Conservation (phyloP, 768 basidiomycete species). For the Mycena filopes region DNA sequence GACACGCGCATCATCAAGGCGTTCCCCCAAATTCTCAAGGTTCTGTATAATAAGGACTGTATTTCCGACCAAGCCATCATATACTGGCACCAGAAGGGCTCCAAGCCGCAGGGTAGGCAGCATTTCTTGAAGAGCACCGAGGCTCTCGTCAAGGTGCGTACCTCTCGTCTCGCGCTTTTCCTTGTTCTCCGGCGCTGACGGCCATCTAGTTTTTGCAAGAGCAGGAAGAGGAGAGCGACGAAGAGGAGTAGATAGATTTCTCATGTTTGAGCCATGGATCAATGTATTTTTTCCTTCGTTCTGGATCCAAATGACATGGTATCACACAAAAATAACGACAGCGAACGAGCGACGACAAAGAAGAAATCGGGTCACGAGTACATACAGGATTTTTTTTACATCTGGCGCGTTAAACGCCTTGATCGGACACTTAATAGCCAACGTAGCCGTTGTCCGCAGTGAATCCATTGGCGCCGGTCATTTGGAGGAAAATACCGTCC, state of each 20-base stretch:
- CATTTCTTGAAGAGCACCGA: constrained; percentile 93
- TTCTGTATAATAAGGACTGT: constrained; percentile 96
- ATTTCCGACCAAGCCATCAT: constrained; percentile 96
- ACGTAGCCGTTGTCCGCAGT: too few species aligned
- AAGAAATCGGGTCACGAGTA: neutral
- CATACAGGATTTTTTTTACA: neutral
- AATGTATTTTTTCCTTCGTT: constrained; percentile 29
- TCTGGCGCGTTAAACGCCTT: neutral
- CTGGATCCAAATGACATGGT: constrained; percentile 14
- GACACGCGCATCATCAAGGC: constrained; percentile 95
- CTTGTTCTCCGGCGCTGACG: neutral
- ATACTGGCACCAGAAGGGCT: constrained; percentile 98
- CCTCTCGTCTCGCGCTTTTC: constrained; percentile 6
- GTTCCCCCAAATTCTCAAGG: constrained; percentile 95
- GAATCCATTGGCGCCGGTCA: constrained; percentile 75
- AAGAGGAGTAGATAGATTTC: constrained; percentile 54
- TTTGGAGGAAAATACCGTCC: constrained; percentile 88
- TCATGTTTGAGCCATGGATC: constrained; percentile 18
- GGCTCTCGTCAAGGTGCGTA: constrained; percentile 87
- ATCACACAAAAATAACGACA: constrained; percentile 6
- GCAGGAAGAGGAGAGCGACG: constrained; percentile 84
- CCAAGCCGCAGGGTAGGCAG: constrained; percentile 94
- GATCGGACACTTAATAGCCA: too few species aligned
- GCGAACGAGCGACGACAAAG: constrained; percentile 3
- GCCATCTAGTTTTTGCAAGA: constrained; percentile 84